Conservation (phyloP, 2,329 filamentous ascomycete genomes). For the Fusarium drepaniforme region DNA sequence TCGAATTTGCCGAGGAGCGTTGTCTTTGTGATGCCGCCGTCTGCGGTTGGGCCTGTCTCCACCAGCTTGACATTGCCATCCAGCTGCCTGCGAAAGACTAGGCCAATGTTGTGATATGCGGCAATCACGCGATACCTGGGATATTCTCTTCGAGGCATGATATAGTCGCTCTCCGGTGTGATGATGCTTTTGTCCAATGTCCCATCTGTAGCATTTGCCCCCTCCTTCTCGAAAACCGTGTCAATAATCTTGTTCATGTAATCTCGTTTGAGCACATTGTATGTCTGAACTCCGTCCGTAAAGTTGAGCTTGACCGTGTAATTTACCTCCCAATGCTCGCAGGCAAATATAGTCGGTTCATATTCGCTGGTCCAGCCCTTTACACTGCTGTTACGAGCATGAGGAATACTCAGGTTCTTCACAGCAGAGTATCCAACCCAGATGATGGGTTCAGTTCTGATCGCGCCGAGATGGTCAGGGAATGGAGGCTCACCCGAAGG, state of each 20-base stretch:
- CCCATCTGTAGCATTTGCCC: neutral
- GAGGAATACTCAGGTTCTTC: neutral
- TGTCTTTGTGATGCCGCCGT: slow-evolving; percentile 11
- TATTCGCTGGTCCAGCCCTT: neutral
- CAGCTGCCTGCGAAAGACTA: neutral
- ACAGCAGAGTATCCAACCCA: neutral
- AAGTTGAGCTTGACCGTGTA: neutral
- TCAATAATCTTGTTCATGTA: neutral
- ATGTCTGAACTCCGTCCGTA: neutral
- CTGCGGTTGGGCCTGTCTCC: neutral
- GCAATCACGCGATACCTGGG: neutral
- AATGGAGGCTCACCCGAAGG: neutral
- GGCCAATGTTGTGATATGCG: neutral
- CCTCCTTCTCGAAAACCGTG: neutral
- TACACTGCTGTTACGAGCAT: neutral
- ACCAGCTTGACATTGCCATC: slow-evolving; percentile 6
- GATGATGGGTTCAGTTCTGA: neutral
- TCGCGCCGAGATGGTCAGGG: neutral
- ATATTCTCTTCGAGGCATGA: neutral
- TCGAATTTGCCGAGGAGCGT: slow-evolving; percentile 28
- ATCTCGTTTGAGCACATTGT: neutral
- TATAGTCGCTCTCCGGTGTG: neutral
- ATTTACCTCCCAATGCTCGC: neutral
- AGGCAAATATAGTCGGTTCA: neutral
- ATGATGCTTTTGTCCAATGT: neutral